phyloP scores from a whole-genome alignment of 2,329 filamentous ascomycete species.

The Ophiostoma sp. region DNA sequence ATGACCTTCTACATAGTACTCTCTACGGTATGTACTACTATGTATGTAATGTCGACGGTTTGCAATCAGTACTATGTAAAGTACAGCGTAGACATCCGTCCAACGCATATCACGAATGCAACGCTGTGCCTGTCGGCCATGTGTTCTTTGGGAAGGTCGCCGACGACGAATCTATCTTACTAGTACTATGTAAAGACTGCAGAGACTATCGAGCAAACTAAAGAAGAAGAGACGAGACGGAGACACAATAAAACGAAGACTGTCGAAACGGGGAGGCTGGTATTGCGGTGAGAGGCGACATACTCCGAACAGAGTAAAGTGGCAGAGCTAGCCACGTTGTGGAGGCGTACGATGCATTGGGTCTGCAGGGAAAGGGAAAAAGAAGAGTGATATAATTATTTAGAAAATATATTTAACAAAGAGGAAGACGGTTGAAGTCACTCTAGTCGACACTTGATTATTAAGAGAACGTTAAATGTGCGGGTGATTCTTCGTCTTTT shows the following conservation, averaged over 20 bases:
- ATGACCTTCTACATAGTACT: neutral
- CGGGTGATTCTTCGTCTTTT: no score
- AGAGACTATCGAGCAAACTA: no score
- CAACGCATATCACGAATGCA: neutral
- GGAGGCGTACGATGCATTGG: neutral
- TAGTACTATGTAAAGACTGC: neutral
- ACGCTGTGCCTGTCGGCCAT: conserved; percentile 15
- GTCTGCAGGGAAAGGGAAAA: conserved; percentile 2
- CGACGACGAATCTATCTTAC: neutral
- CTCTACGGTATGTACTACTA: neutral
- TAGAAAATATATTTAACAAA: no score
- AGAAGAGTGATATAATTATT: neutral
- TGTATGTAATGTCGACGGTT: no score
- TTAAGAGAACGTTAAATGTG: no score
- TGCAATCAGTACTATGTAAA: neutral
- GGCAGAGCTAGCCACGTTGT: neutral
- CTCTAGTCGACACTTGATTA: no score
- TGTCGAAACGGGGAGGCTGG: neutral
- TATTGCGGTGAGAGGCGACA: neutral
- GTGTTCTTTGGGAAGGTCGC: conserved; percentile 2
- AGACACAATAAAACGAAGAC: neutral
- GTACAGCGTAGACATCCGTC: neutral
- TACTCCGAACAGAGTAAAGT: neutral
- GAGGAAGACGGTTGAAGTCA: no score
- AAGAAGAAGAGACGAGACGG: neutral